Evolutionary conservation across 1,284 basidiomycete species (phyloP), one percentile per base, ranked within the genome.

Genomic region (Rhodotorula sp.): DNA sequence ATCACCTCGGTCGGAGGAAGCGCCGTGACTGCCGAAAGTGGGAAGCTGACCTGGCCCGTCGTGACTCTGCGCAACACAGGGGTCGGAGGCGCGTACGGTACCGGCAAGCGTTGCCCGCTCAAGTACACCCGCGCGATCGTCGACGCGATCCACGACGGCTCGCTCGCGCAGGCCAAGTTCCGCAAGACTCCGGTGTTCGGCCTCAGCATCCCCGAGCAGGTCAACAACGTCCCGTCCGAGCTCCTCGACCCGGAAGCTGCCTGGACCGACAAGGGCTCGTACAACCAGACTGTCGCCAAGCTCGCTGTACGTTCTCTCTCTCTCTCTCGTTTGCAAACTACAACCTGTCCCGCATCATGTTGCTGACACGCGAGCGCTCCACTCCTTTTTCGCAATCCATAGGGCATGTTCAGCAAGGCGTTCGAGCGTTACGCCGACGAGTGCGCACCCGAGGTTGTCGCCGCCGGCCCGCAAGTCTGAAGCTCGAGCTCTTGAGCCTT

Each of bases 61-160:
- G 21, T 52, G 46, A 96, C 84, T 15, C 47, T 62, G 20, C 26
- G 20, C n/a, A 15, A n/a, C 21, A n/a, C 58, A 46, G 99, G 96
- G 96, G 91, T 92, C 69, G 90, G 92, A 73, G 96, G 96, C 82
- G 94, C 93, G 84, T 99, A 89, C 82, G 96, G 96, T 69, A 83
- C 82, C 48, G 83, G 82, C 56, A 91, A 91, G 83, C 91, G 94
- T 76, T 97, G 94, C 87, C 90, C 94, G 46, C 89, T 97, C 84
- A 92, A 92, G 82, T 80, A 90, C 85, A 98, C 96, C 58, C 92
- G 96, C 70, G 90, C 90, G 74, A 98, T 98, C 83, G 90, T 99
- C 83, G 93, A 97, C 82, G 91, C 94, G 59, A 94, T 99, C 81
- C 97, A 99, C 86, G 90, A 92, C 74, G 96, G 96, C 73, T 88